Evolutionary conservation across 495 filamentous ascomycete species (phyloP), one percentile per base, ranked within the genome.

Genomic region (Penicillium tannophilum): DNA sequence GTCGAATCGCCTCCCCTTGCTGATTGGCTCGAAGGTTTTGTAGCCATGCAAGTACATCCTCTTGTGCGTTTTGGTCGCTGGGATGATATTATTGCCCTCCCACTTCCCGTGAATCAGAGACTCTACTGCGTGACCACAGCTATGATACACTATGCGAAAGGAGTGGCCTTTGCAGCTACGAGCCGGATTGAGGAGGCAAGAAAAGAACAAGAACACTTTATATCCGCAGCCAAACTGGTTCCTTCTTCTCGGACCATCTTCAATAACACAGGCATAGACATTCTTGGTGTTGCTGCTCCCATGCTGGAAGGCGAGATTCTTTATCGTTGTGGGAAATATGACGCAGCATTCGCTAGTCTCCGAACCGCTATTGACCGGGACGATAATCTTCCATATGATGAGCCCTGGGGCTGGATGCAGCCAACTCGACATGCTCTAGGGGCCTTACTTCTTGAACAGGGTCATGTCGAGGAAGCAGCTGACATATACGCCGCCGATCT

Each of bases 361-460:
- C 75, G 77, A 0, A 55, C 62, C 11, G 78, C 87, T 0, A 83
- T 87, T 20, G 57, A 69, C 5, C 73, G 79, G 14, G 84, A 87
- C 55, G 82, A 87, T 54, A 57, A 65, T 1, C 72, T 90, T 8
- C 81, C 80, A 0, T 90, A 87, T 55, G 82, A 86, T 56, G 87
- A 90, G 68, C 87, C 87, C 0, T 89, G 86, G 86, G 83, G 83
- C 3, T 88, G 85, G 85, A 88, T 88, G 85, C 82, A 86, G 59
- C 85, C 87, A 0, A 79, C 84, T 1, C 72, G 86, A 5, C 87
- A 90, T 69, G 86, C 86, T 4, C 82, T 85, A 43, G 87, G 82
- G 0, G 87, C 86, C 5, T 72, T 90, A 1, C 68, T 87, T 19
- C 65, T 86, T 0, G 87, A 90, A 55, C 86, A 89, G 55, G 81